Evolutionary conservation across 208 protist genomes (phyloP).

Genomic region (Leishmania martiniquensis): DNA sequence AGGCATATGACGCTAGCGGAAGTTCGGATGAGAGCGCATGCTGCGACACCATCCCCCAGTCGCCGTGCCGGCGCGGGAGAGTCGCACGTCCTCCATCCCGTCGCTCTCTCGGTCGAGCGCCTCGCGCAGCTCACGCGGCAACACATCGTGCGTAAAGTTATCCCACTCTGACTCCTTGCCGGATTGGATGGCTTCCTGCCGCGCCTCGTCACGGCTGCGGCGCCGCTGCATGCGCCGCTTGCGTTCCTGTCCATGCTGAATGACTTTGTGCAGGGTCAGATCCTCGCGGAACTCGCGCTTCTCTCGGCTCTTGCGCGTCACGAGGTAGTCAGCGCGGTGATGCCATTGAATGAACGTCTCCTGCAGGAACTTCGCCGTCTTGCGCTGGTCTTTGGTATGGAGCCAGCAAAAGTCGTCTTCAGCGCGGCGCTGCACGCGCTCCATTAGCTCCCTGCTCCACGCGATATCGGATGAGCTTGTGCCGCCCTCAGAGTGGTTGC

Average conservation of each 20-base stretch:
- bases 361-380: conserved; percentile 82
- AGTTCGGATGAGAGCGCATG: conserved; percentile 77
- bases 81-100: conserved; percentile 88
- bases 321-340: conserved; percentile 88
- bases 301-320: conserved; percentile 85
- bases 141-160: conserved; percentile 84
- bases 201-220: conserved; percentile 37
- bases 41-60: conserved; percentile 78
- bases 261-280: conserved; percentile 79
- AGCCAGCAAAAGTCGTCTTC: conserved; percentile 84
- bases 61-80: conserved; percentile 71
- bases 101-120: conserved; percentile 85
- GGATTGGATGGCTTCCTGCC: conserved; percentile 42
- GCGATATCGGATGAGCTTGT: conserved; percentile 61
- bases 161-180: conserved; percentile 78
- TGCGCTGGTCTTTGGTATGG: conserved; percentile 67
- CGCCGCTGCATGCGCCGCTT: conserved; percentile 85
- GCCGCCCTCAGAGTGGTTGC: conserved; percentile 66
- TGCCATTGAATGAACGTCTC: conserved; percentile 90
- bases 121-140: conserved; percentile 86
- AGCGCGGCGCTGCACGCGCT: conserved; percentile 55
- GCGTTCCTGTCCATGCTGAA: conserved; percentile 84
- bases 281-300: conserved; percentile 88
- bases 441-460: conserved; percentile 74
- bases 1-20: conserved; percentile 35